Conservation (phyloP, 2,329 filamentous ascomycete species). For the Teratosphaeria viscida region DNA sequence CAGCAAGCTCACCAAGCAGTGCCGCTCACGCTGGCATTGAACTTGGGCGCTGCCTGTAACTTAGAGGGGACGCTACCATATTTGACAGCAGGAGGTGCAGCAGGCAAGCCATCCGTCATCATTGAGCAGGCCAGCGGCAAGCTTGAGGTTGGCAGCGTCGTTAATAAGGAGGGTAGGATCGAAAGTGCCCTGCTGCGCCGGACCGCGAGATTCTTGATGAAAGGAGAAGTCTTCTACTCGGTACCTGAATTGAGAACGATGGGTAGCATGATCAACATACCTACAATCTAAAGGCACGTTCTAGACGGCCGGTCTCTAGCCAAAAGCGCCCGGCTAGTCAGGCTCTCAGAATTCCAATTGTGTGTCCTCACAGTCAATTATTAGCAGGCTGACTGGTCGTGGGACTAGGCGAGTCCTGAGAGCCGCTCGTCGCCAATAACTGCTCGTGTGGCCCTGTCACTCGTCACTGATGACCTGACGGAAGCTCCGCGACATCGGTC, state of each 20-base stretch:
- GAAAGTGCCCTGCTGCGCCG: slow-evolving; percentile 20
- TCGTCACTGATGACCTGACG: background rate
- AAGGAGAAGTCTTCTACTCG: slow-evolving; percentile 15
- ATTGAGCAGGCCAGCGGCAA: slow-evolving; percentile 21
- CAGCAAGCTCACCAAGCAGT: slow-evolving; percentile 35
- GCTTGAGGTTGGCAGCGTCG: slow-evolving; percentile 19
- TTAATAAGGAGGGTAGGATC: slow-evolving; percentile 12
- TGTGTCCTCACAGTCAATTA: too few relatives aligned
- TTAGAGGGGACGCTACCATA: slow-evolving; percentile 19
- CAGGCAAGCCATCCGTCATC: slow-evolving; percentile 12
- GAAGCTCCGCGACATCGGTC: background rate
- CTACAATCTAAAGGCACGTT: background rate
- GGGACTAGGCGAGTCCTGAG: background rate
- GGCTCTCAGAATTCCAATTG: too few relatives aligned
- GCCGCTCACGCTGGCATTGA: slow-evolving; percentile 33
- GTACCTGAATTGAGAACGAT: background rate
- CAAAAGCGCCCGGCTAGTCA: too few relatives aligned
- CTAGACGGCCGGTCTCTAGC: too few relatives aligned
- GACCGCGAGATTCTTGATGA: slow-evolving; percentile 21
- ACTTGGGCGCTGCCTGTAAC: slow-evolving; percentile 31
- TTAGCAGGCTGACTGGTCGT: too few relatives aligned
- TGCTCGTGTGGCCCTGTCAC: background rate
- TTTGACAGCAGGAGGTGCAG: slow-evolving; percentile 7
- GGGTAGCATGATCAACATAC: background rate
- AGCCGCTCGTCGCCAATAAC: background rate